Conservation (phyloP, 2,329 filamentous ascomycete genomes). For the Pseudogymnoascus sp. region DNA sequence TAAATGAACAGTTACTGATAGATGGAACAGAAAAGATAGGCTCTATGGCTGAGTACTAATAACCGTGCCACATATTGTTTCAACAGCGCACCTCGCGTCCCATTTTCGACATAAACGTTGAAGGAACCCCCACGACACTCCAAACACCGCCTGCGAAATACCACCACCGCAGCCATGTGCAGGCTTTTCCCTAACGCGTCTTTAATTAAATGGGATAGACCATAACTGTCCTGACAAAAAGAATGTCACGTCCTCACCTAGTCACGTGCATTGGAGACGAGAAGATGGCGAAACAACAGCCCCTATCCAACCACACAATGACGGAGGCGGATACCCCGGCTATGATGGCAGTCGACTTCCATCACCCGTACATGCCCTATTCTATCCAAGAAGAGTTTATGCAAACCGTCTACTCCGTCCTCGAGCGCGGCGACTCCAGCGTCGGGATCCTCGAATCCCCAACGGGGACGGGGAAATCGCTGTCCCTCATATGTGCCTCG, state of each 20-base stretch:
- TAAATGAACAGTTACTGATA: no score
- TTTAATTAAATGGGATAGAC: neutral
- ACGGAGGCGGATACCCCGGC: neutral
- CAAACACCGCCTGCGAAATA: no score
- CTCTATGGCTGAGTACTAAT: no score
- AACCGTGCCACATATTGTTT: no score
- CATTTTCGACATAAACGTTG: neutral
- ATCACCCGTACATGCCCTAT: conserved; percentile 64
- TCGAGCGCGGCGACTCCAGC: conserved; percentile 44
- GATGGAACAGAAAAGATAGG: no score
- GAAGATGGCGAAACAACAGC: neutral
- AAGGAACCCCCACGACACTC: neutral
- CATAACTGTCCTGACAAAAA: neutral
- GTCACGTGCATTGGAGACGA: neutral
- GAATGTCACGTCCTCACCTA: neutral
- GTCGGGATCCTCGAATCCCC: conserved; percentile 67
- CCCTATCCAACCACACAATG: neutral
- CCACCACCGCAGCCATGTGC: neutral
- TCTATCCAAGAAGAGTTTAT: conserved; percentile 64
- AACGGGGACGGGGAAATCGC: conserved; percentile 62
- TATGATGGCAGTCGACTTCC: conserved; percentile 38
- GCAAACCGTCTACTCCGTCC: conserved; percentile 57
- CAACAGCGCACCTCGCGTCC: no score
- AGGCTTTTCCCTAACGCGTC: neutral
- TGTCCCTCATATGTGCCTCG: conserved; percentile 64